A percentile compares a stretch with the other conserved stretches of the same genome.
Evolutionary conservation across 2,329 filamentous ascomycete genomes (phyloP).

Genomic region (Meredithiella fracta): DNA sequence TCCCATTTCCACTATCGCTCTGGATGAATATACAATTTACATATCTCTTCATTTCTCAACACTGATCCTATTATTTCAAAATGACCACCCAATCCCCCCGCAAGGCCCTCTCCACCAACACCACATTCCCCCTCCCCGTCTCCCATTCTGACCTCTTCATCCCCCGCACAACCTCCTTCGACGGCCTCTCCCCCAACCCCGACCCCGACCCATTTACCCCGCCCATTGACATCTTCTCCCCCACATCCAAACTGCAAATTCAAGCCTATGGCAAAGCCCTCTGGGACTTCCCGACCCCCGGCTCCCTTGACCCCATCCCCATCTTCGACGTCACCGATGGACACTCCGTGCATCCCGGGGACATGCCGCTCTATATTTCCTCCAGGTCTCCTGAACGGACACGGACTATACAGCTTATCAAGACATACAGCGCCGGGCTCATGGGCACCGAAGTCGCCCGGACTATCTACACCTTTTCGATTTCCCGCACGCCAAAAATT

Average conservation of each 20-base stretch:
- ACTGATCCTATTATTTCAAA: constrained; percentile 9
- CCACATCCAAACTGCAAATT: constrained; percentile 32
- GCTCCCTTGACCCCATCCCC: constrained; percentile 25
- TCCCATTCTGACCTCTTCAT: neutral
- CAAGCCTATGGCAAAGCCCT: constrained; percentile 29
- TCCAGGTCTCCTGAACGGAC: constrained; percentile 31
- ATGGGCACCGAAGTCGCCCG: constrained; percentile 24
- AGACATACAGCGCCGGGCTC: constrained; percentile 22
- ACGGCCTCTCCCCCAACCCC: constrained; percentile 9
- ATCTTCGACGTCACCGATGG: constrained; percentile 25
- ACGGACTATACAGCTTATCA: constrained; percentile 31
- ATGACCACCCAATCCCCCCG: neutral
- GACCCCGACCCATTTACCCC: constrained; percentile 16
- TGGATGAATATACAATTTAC: too few relatives aligned
- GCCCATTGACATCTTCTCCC: constrained; percentile 22
- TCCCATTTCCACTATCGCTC: too few relatives aligned
- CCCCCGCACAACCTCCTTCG: neutral
- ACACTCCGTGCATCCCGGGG: constrained; percentile 19
- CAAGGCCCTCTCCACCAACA: too few relatives aligned
- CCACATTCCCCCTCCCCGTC: neutral
- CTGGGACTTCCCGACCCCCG: constrained; percentile 27
- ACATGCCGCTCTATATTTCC: constrained; percentile 32
- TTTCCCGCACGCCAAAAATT: constrained; percentile 34
- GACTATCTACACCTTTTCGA: constrained; percentile 42
- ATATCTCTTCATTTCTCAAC: too few relatives aligned